Evolutionary conservation across 768 basidiomycete species (phyloP), one percentile per base, ranked within the genome.

Genomic region (Auricularia sp.): DNA sequence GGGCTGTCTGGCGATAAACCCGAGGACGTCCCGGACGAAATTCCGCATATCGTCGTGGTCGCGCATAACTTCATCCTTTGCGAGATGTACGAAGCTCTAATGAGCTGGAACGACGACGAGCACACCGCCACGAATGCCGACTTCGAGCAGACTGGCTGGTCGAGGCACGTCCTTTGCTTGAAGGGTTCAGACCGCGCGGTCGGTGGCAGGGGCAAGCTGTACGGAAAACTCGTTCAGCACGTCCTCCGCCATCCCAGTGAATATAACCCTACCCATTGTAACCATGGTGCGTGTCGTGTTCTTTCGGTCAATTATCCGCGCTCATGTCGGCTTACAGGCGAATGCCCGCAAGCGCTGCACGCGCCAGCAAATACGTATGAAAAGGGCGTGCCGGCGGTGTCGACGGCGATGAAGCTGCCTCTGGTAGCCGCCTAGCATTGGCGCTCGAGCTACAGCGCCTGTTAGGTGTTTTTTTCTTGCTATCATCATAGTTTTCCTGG

Each of bases 31-130:
- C 62, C 67, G 67, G 39, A 7, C 21, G 62, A 47, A 13, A 34
- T 62, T 68, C 62, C 67, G 67, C 65, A 11, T n/a, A 61, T 62
- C 37, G 62, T 62, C 62, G 29, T 61, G 1, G 34, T 66, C 66
- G 29, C 45, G 51, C 44, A 36, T 63, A 59, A 47, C 66, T 67
- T 8, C 33, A 51, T 62, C n/a, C 35, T 62, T 14, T 62, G 45
- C 37, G 56, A 47, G 39, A 66, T 63, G 33, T 54, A 45, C 14
- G 62, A 44, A 3, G n/a, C 70, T 68, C 11, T 62, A n/a, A 14
- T 42, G 13, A 42, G 44, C 16, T 59, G 56, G 56, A 59, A 59
- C 56, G 56, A 59, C 24, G 56, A 59, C 56, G 24, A 35, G 56
- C 56, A 59, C 56, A 14, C 56, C 18, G 56, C 56, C 24, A 59